These are phyloP conservation scores for Teratosphaeria epicoccoides DNA, from an alignment of 2,329 filamentous ascomycete species.

Conservation along the genomic window DNA sequence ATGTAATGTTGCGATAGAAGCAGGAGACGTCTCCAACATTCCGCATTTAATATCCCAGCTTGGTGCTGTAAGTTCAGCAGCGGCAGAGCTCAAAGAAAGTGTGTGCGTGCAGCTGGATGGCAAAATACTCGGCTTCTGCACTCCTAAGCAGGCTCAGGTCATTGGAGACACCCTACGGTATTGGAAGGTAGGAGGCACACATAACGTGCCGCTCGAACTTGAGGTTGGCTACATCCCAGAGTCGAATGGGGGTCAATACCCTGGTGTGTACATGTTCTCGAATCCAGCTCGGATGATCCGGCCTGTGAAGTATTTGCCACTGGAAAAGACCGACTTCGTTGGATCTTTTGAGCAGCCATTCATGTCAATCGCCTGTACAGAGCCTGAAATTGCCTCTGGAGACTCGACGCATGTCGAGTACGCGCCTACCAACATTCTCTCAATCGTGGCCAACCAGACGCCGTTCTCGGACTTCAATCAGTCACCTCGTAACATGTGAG, in stretches of 20 bases:
- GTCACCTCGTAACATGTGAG: conserved; percentile 95
- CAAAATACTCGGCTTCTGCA: conserved; percentile 79
- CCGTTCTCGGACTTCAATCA: conserved; percentile 99
- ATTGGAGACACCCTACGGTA: conserved; percentile 81
- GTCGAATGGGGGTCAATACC: conserved; percentile 86
- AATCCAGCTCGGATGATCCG: conserved; percentile 76
- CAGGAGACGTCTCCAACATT: conserved; percentile 63
- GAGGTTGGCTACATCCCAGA: conserved; percentile 88
- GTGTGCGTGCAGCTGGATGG: conserved; percentile 87
- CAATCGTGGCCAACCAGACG: conserved; percentile 96
- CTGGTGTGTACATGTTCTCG: conserved; percentile 88
- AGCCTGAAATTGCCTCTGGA: conserved; percentile 75
- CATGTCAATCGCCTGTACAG: conserved; percentile 93
- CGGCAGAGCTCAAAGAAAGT: conserved; percentile 69
- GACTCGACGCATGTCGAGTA: conserved; percentile 89
- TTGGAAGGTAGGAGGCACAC: conserved; percentile 87
- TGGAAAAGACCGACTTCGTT: conserved; percentile 77
- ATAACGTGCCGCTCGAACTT: conserved; percentile 69
- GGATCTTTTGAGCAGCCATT: conserved; percentile 94
- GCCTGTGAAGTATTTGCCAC: conserved; percentile 81
- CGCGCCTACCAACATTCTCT: conserved; percentile 91
- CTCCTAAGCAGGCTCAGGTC: conserved; percentile 66
- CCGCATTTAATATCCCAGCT: conserved; percentile 66
- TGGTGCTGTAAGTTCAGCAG: conserved; percentile 64
- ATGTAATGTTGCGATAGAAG: conserved; percentile 73